Percentiles rank a stretch among this genome's conserved stretches.
phyloP scores from a whole-genome alignment of 164 flowering plant species.

The Kingdonia uniflora region DNA sequence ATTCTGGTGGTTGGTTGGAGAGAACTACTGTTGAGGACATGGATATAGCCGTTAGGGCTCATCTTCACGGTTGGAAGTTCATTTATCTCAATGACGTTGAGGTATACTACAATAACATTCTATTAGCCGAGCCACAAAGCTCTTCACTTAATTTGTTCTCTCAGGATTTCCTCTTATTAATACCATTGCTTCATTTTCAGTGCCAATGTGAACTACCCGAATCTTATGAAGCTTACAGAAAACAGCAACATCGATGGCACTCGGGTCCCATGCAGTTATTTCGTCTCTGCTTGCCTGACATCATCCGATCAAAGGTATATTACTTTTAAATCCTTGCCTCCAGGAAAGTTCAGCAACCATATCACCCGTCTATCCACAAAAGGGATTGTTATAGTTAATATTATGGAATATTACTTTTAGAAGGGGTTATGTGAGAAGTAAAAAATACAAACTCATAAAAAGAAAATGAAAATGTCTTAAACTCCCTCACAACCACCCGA shows the following conservation, averaged over 20 bases:
- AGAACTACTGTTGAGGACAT: conserved; percentile 98
- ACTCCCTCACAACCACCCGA: too few relatives aligned
- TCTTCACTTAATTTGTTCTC: neutral
- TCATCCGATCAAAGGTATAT: conserved; percentile 71
- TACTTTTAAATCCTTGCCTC: neutral
- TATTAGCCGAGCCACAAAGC: neutral
- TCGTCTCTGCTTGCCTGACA: conserved; percentile 79
- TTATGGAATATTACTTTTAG: neutral
- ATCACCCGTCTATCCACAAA: too few relatives aligned
- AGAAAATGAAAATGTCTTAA: neutral
- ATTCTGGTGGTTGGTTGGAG: conserved; percentile 97
- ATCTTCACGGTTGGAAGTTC: conserved; percentile 92
- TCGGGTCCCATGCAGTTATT: conserved; percentile 99
- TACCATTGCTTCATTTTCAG: conserved; percentile 25
- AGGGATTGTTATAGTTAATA: neutral
- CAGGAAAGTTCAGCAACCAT: too few relatives aligned
- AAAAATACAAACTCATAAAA: neutral
- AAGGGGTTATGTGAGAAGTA: neutral
- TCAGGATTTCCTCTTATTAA: neutral
- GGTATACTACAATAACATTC: conserved; percentile 29
- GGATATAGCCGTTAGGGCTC: conserved; percentile 97
- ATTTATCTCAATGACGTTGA: conserved; percentile 90
- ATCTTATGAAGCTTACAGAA: conserved; percentile 93
- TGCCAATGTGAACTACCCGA: conserved; percentile 94
- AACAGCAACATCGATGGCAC: conserved; percentile 99